Base-by-base conservation (phyloP, 2,329 filamentous ascomycete species). In the Cladorrhinum sp. region DNA sequence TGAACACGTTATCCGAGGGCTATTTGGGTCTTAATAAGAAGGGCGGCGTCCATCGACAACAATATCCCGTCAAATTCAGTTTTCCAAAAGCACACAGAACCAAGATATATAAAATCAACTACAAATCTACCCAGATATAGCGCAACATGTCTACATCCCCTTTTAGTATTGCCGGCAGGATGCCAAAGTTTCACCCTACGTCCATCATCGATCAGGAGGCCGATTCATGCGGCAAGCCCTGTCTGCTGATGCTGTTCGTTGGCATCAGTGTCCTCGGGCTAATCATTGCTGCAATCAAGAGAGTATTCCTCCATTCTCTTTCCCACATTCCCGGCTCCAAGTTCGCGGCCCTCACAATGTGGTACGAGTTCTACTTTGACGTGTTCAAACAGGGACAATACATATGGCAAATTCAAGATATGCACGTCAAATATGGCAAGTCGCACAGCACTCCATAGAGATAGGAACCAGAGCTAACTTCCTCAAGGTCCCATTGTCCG, bases 401-500 rank as follows among this genome's bases (percentile, higher is more conserved):
- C 27, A 60, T 63, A 20, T 67, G 60, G 22, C 57, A 71, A 20
- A 70, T 70, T 7, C 50, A 70, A 18, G 57, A 67, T 48, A 61
- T 75, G 57, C 74, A 76, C 61, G 61, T 67, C 27, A 59, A 67
- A 45, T 45, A 45, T n/a, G 29, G 18, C 38, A 18, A 45, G 41
- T 45, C n/a, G 20, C 4, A 20, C 41, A 20, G 18, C 41, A 7
- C 36, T 7, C 16, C 32, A 32, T 20, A 22, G 16, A 45, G 5
- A 9, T 41, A 5, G 36, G 16, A 41, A 5, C 6, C 16, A 5
- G 16, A 41, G 5, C 36, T 41, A 41, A 41, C 36, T n/a, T 13
- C 10, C 10, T 5, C 36, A 7, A 73, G 71, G 71, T 4, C 71
- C 72, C 1, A 73, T 81, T 1, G 78, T 82, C 8, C 76, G 80